phyloP scores from a whole-genome alignment of 2,329 filamentous ascomycete genomes.

The Aspergillus puulaauensis region DNA sequence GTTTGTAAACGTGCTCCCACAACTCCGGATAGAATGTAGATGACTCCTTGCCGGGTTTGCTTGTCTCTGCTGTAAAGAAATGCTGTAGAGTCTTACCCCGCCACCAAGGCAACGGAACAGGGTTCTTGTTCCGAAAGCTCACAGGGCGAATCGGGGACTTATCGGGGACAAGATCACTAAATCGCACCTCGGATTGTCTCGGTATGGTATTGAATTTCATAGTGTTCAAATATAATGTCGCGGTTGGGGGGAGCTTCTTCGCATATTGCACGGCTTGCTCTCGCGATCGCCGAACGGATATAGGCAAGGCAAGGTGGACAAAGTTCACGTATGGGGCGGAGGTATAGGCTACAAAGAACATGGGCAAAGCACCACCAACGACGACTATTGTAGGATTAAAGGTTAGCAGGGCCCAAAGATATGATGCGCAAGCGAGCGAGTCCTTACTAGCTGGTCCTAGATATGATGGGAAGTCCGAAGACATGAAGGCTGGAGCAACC shows the following conservation, averaged over 20 bases:
- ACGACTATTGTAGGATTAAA: constrained; percentile 45
- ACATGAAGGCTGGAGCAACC: constrained; percentile 59
- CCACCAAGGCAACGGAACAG: constrained; percentile 38
- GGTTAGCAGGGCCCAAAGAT: constrained; percentile 5
- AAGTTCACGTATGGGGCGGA: constrained; percentile 71
- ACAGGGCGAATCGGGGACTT: constrained; percentile 40
- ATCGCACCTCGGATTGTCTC: constrained; percentile 39
- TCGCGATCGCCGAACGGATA: constrained; percentile 62
- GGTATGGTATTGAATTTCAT: constrained; percentile 47
- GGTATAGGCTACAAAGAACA: constrained; percentile 63
- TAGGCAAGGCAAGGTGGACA: constrained; percentile 68
- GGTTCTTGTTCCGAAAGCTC: constrained; percentile 41
- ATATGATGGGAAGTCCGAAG: constrained; percentile 45
- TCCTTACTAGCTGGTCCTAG: constrained; percentile 41
- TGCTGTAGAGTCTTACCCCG: constrained; percentile 34
- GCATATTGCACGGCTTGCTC: constrained; percentile 45
- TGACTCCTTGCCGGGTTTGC: constrained; percentile 37
- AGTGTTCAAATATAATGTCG: constrained; percentile 45
- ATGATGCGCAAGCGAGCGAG: background rate
- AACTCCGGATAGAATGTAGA: constrained; percentile 43
- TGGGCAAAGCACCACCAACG: constrained; percentile 62
- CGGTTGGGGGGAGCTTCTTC: constrained; percentile 44
- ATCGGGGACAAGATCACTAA: constrained; percentile 42
- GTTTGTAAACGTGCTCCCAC: constrained; percentile 44
- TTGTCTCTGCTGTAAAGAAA: constrained; percentile 41